Evolutionary conservation across 352 stramenopile genomes (phyloP), one percentile per base, ranked within the genome.

Genomic region (Phytopythium mirpurense): DNA sequence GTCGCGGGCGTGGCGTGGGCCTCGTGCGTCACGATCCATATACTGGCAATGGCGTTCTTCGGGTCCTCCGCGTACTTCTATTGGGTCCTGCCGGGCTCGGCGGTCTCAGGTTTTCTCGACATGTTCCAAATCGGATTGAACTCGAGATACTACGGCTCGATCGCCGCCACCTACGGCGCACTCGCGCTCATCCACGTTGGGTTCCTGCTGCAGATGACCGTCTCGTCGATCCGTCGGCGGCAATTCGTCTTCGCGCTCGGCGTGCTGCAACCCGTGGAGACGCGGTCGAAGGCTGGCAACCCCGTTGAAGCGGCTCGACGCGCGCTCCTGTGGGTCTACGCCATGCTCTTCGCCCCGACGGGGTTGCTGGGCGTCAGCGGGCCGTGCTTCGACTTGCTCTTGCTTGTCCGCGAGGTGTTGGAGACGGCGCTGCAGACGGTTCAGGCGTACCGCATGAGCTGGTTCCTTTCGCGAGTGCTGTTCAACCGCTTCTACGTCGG

Each of bases 351-450:
- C 12, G 63, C 60, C 12, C 60, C 60, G 9, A 56, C 65, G 15
- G 62, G 63, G 0, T 52, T 72, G 56, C 21, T 71, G 16, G 63
- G 60, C 12, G 60, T 71, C 16, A 59, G 69, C 18, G 59, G 60
- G 8, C 57, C 54, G 15, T 63, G 67, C 24, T 72, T 72, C 31
- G 67, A 75, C 15, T 41, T 65, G 10, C 36, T 72, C 1, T 53
- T 60, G 16, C 21, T 64, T 5, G 27, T 36, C 10, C 57, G 57
- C 3, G 38, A 64, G 24, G 9, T 41, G 19, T 8, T 54, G 10
- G 50, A 58, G 32, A 53, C 51, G 11, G 32, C 15, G 24, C 31
- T 59, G 5, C 51, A 63, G 36, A 53, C 51, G 4, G 19, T 42
- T 14, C 57, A 63, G 38, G 57, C 51, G 16, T 49, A 54, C 36